Conservation (phyloP, 176 grass and related monocot genomes). For the Paspalum vaginatum region DNA sequence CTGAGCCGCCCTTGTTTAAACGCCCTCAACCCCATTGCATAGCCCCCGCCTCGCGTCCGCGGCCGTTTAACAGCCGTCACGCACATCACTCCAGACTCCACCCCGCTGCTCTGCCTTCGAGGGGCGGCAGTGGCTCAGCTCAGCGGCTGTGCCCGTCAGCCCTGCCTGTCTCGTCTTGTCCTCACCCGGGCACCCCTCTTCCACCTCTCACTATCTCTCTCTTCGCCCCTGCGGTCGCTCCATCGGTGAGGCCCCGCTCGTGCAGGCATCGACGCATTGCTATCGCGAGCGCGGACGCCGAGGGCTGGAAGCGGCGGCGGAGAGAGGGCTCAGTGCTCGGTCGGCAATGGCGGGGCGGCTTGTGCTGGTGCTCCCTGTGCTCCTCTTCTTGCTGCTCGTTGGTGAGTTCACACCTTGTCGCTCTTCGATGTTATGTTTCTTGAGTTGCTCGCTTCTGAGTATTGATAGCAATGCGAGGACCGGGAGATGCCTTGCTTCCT, state of each 20-base stretch:
- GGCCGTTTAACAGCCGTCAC: constrained; percentile 21
- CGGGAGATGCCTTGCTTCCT: constrained; percentile 46
- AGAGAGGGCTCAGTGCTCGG: neutral
- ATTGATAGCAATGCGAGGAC: neutral
- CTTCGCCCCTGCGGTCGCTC: neutral
- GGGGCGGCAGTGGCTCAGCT: too few relatives aligned
- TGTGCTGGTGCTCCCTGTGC: neutral
- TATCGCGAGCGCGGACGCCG: neutral
- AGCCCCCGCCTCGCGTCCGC: constrained; percentile 51
- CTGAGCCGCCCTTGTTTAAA: constrained; percentile 40
- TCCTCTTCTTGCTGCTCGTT: constrained; percentile 46
- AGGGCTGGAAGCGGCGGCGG: neutral
- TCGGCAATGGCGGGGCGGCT: constrained; percentile 45
- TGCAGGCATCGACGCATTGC: constrained; percentile 15
- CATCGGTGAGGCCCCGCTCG: constrained; percentile 29
- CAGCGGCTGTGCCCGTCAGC: constrained; percentile 31
- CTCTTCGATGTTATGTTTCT: neutral
- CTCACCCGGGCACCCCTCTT: neutral
- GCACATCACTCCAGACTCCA: constrained; percentile 22
- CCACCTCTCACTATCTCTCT: too few relatives aligned
- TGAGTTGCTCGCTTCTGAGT: neutral
- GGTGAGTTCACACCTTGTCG: constrained; percentile 36
- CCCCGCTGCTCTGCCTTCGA: constrained; percentile 16
- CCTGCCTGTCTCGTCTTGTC: constrained; percentile 44
- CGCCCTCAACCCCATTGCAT: constrained; percentile 36